A percentile compares a stretch with the other conserved stretches of the same genome.
Evolutionary conservation across 2,329 filamentous ascomycete genomes (phyloP).

Genomic region (Ceratocystis eucalypticola): DNA sequence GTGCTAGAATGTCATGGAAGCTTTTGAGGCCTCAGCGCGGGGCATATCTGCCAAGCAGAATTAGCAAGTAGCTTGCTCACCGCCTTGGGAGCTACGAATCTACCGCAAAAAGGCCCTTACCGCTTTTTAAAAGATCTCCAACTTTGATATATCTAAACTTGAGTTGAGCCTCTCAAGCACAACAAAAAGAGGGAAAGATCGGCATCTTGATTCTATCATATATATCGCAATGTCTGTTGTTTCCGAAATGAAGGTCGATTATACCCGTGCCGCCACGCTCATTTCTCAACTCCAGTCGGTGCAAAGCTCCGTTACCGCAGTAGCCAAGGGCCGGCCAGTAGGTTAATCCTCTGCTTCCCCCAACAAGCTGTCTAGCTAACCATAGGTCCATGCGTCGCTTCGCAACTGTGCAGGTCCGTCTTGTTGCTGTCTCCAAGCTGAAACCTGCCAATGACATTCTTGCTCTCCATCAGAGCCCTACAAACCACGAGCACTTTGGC

Average conservation of each 20-base stretch:
- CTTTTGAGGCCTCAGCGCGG: not conserved
- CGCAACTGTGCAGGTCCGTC: conserved; percentile 45
- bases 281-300: conserved; percentile 49
- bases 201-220: not conserved
- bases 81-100: not conserved
- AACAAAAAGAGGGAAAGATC: not conserved
- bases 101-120: not conserved
- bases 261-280: conserved; percentile 47
- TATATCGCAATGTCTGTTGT: not conserved
- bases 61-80: conserved; percentile 2
- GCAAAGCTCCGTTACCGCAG: conserved; percentile 41
- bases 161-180: not conserved
- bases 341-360: conserved; percentile 23
- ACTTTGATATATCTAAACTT: not conserved
- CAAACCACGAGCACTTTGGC: conserved; percentile 65
- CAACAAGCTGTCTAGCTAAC: not conserved
- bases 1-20: conserved; percentile 13
- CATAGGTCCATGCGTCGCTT: not conserved
- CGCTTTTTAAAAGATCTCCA: not conserved
- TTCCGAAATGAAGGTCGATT: conserved; percentile 46
- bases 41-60: conserved; percentile 14
- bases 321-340: conserved; percentile 41
- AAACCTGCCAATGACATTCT: conserved; percentile 88
- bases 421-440: conserved; percentile 92
- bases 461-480: conserved; percentile 54